Evolutionary conservation across 208 protist species (phyloP), one percentile per base, ranked within the genome.

Genomic region (Herpetomonas samuelpessoai): DNA sequence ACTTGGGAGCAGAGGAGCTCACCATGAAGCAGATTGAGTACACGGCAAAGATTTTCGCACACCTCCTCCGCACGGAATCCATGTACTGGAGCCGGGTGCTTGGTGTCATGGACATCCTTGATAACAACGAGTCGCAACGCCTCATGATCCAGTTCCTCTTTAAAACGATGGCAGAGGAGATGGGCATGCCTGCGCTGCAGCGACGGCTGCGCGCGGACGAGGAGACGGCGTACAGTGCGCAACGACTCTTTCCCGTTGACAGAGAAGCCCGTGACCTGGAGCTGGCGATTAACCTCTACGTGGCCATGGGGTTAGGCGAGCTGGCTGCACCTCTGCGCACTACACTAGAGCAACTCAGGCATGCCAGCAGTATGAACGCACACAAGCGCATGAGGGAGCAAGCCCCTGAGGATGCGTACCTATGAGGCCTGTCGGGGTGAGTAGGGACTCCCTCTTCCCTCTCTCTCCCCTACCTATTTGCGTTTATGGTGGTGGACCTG

Each of bases 11-110:
- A 28, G 89, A 98, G 49, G 71, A 92, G 35, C 68, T 99, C 7
- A 98, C 98, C 62, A 97, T 97, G 21, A 98, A 97, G 68, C 97
- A 98, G 70, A 93, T 99, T 45, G 92, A 98, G 47, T 99, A 99
- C 79, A 91, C 98, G 35, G 96, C 93, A 57, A 97, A 97, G 71
- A 89, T 99, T 47, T 99, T 98, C 78, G 93, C 79, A 18, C 97
- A 99, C 73, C 72, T 99, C 3, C 79, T 99, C 0, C 88, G 96
- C 29, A 96, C 91, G 9, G 93, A 99, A 63, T 88, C 94, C 3
- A 45, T 99, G 10, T 83, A 93, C 39, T 99, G 97, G 98, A 91
- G 74, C 24, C 77, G 76, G 22, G 89, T 77, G 51, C 53, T 92
- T 35, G 66, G 65, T 38, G 82, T 83, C 25, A 48, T 93, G 19